These are phyloP conservation scores for Microcyclospora pomicola DNA, from an alignment of 2,329 filamentous ascomycete genomes.

Conservation along the genomic window DNA sequence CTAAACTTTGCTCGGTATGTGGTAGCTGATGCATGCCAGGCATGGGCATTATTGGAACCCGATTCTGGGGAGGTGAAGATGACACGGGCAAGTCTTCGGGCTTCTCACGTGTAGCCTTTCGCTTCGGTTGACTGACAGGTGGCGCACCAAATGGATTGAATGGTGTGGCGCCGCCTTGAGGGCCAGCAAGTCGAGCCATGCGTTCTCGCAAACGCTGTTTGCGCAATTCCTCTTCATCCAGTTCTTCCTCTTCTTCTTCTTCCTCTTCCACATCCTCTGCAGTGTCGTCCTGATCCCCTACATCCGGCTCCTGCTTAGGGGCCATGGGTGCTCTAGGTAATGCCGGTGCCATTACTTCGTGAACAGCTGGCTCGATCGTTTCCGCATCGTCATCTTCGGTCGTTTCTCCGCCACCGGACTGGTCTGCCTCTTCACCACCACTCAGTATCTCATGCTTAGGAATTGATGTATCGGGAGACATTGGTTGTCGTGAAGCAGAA, in stretches of 20 bases:
- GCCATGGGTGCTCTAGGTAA: conserved; percentile 28
- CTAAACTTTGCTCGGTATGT: conserved; percentile 35
- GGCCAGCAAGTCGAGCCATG: conserved; percentile 88
- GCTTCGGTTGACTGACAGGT: conserved; percentile 26
- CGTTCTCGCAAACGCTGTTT: conserved; percentile 80
- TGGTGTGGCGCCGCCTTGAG: conserved; percentile 48
- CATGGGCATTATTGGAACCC: conserved; percentile 41
- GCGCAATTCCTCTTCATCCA: conserved; percentile 74
- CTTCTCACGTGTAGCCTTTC: conserved; percentile 24
- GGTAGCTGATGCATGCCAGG: conserved; percentile 45
- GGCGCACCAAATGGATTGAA: conserved; percentile 13
- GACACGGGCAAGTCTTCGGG: conserved; percentile 11
- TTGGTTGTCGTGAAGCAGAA: conserved; percentile 22
- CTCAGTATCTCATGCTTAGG: conserved; percentile 41
- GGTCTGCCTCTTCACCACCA: conserved; percentile 52
- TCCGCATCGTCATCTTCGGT: conserved; percentile 46
- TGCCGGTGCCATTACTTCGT: conserved; percentile 44
- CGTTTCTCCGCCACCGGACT: conserved; percentile 48
- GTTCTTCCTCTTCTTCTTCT: conserved; percentile 68
- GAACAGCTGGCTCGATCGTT: conserved; percentile 57
- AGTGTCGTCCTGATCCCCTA: conserved; percentile 36
- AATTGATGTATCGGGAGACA: conserved; percentile 20
- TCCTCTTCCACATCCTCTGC: conserved; percentile 38
- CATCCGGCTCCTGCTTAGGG: conserved; percentile 29
- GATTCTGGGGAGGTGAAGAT: conserved; percentile 17